Percentiles rank a stretch among this genome's conserved stretches.
These are phyloP conservation scores for Candolleomyces efflorescens DNA, from an alignment of 768 basidiomycete genomes.

Conservation along the genomic window DNA sequence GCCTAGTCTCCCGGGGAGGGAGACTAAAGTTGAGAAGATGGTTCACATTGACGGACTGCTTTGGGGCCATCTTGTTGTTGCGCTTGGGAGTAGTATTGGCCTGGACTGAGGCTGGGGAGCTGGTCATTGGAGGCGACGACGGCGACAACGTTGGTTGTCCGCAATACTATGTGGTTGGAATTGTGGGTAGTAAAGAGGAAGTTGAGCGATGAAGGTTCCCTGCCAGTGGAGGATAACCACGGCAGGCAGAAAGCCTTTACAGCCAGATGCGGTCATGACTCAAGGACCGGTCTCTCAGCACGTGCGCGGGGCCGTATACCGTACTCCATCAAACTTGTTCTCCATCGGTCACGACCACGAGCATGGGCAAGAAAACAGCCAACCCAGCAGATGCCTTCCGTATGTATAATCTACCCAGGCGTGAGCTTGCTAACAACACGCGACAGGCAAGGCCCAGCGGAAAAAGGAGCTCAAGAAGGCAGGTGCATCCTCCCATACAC, in stretches of 20 bases:
- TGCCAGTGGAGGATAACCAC: conserved; percentile 41
- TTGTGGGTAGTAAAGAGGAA: conserved; percentile 2
- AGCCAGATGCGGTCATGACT: conserved; percentile 31
- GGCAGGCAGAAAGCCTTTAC: conserved; percentile 22
- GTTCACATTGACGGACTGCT: conserved; percentile 59
- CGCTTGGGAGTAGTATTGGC: conserved; percentile 47
- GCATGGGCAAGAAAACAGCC: conserved; percentile 81
- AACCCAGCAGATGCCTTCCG: conserved; percentile 96
- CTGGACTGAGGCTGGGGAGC: conserved; percentile 25
- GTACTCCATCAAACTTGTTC: neutral
- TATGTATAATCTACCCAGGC: conserved; percentile 31
- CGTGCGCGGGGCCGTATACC: conserved; percentile 30
- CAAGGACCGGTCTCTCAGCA: conserved; percentile 22
- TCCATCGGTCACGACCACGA: conserved; percentile 7
- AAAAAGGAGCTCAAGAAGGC: conserved; percentile 97
- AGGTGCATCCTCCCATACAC: conserved; percentile 16
- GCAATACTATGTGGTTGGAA: neutral
- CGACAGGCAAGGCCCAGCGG: conserved; percentile 83
- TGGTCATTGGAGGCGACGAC: conserved; percentile 29
- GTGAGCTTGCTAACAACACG: conserved; percentile 5
- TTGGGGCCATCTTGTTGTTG: conserved; percentile 62
- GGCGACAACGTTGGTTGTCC: neutral
- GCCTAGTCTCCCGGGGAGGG: conserved; percentile 76
- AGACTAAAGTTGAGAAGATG: conserved; percentile 93
- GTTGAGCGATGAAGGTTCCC: conserved; percentile 36